Evolutionary conservation across 2,329 filamentous ascomycete genomes (phyloP).

Genomic region (Curvularia verruculosa): DNA sequence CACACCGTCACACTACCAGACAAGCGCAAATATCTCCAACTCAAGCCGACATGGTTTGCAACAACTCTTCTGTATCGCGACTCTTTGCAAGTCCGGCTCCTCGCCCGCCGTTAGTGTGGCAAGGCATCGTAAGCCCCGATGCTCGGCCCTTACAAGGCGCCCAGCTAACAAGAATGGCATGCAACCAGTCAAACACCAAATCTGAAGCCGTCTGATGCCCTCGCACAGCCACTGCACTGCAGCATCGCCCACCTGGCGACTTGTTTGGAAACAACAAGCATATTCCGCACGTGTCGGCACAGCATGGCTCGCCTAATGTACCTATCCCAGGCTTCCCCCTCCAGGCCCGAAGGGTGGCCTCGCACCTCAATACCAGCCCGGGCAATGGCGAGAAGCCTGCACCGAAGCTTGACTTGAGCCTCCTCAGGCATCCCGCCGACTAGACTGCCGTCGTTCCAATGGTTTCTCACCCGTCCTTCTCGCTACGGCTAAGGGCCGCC

Average conservation of each 20-base stretch:
- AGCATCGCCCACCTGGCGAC: slow-evolving; percentile 8
- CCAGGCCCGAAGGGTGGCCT: slow-evolving; percentile 10
- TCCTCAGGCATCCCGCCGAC: slow-evolving; percentile 19
- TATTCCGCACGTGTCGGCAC: slow-evolving; percentile 1
- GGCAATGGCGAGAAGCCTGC: slow-evolving; percentile 15
- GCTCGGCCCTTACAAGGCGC: slow-evolving; percentile 16
- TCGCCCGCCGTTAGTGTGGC: slow-evolving; percentile 15
- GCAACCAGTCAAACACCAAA: slow-evolving; percentile 3
- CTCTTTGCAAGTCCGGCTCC: slow-evolving; percentile 8
- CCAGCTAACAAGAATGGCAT: slow-evolving; percentile 4
- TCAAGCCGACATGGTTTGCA: not conserved
- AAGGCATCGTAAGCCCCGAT: slow-evolving; percentile 14
- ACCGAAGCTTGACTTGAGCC: slow-evolving; percentile 24
- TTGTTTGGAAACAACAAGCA: slow-evolving; percentile 3
- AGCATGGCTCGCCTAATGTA: slow-evolving; percentile 18
- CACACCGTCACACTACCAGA: not conserved
- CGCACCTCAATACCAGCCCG: slow-evolving; percentile 17
- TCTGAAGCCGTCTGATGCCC: not conserved
- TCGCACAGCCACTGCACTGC: slow-evolving; percentile 15
- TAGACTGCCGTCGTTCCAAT: slow-evolving; percentile 16
- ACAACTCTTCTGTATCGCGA: not conserved
- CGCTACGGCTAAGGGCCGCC: slow-evolving; percentile 5
- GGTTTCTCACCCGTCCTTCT: not conserved
- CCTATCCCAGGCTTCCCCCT: slow-evolving; percentile 4
- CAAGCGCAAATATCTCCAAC: not conserved